Base-by-base conservation (phyloP, 2,329 filamentous ascomycete species). In the Fusarium pseudocircinatum region DNA sequence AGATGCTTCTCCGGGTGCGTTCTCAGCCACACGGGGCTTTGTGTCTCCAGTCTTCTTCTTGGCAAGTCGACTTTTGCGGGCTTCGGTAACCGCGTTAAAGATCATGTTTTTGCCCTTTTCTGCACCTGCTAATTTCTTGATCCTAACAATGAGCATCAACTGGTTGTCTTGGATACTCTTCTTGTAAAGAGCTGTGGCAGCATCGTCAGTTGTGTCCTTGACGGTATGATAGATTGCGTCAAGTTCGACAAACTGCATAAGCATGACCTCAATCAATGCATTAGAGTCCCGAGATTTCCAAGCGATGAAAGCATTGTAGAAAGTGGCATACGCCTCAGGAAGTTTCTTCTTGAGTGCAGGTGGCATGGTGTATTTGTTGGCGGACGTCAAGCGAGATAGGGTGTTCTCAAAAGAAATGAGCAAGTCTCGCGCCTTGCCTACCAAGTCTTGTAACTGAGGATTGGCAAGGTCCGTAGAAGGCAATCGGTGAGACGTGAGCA, bases 201-300 rank as follows among this genome's bases (percentile, higher is more conserved):
- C 89, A 43, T 92, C 90, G 53, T 93, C 91, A 1, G 90, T 93
- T 59, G 91, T 91, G 76, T 94, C 91, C 80, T 94, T 95, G 79
- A 96, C 93, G 6, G 92, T 93, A 79, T 95, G 92, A 86, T 93
- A 93, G 53, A 96, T 96, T 40, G 92, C 92, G 78, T 96, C 94
- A 5, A 96, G 87, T 79, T 95, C 93, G 24, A 95, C 93, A 80
- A 96, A 95, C 73, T 94, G 93, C 77, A 94, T 88, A n/a, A 96
- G 87, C 93, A 96, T 95, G 62, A 94, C 92, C 76, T 95, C 92
- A 59, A 96, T 90, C 9, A 96, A 85, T 0, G 93, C 91, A 60
- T 91, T 91, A 0, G 93, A 94, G 79, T 96, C 94, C 59, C 93
- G 89, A 4, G 93, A 91, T 81, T 95, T 94, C 94, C 94, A 96